Evolutionary conservation across 345 rosid species (phyloP).

Genomic region (Jatropha curcas): DNA sequence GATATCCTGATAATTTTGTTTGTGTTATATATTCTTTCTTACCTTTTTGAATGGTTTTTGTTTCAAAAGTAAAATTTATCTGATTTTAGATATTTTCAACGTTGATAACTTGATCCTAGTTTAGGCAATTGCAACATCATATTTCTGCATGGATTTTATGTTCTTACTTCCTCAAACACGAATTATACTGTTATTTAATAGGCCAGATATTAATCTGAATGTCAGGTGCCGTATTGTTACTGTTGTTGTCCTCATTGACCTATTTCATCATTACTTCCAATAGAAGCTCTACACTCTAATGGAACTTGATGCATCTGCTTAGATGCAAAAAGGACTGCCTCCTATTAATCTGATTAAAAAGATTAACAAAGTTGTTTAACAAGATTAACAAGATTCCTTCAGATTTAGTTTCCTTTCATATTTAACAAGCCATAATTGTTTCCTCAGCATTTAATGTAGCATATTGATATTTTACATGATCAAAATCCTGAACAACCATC

Average conservation of each 20-base stretch:
- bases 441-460: background rate
- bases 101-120: background rate
- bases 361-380: background rate
- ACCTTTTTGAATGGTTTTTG: background rate
- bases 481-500: background rate
- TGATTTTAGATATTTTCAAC: background rate
- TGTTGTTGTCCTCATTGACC: background rate
- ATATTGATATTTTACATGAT: background rate
- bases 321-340: background rate
- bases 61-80: background rate
- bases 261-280: background rate
- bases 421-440: background rate
- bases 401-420: background rate
- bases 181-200: background rate
- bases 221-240: background rate
- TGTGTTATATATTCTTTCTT: background rate
- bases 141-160: background rate
- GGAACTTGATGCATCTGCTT: background rate
- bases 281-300: background rate
- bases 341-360: too few species aligned
- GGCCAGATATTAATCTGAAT: background rate
- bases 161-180: background rate
- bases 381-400: background rate
- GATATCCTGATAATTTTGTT: slow-evolving; percentile 65
- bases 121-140: background rate